Evolutionary conservation across 257 asterid species (phyloP), one percentile per base, ranked within the genome.

Genomic region (Lavandula angustifolia): DNA sequence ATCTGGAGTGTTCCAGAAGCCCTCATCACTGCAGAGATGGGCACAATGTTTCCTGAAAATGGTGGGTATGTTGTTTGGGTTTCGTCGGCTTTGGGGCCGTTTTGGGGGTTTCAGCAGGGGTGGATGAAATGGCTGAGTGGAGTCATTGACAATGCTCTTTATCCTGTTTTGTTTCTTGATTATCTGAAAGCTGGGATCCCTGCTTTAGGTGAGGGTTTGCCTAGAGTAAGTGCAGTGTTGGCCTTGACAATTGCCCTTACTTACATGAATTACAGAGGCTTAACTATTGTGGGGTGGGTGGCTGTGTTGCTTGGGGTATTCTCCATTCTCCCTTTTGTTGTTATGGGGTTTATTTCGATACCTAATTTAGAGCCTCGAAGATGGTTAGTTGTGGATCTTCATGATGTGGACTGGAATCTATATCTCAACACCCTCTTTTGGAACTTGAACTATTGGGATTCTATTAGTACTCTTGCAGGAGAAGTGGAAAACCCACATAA

Each of bases 121-220:
- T 83, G 89, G 89, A 71, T 83, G 82, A 83, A 83, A 71, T 83
- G 89, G 89, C 66, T 83, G 43, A 83, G 89, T 68, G 89, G 89
- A 44, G 89, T 83, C 0, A 82, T 82, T 8, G 88, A 80, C 17
- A 82, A 82, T 41, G 85, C 88, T 42, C 81, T 82, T 43, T 82
- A 83, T 42, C 89, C 89, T 1, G 82, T 80, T 1, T 14, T 83
- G 47, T 83, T 83, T 63, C 80, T 83, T 0, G 89, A 83, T 74
- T 83, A 80, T 71, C 72, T 83, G 4, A 83, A 80, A 43, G 78
- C 89, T 0, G 89, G 74, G n/a, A 35, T 83, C 29, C 89, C 89
- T 6, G 89, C 78, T 2, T 43, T 83, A 38, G 82, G 75, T 32
- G 79, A 73, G 11, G 86, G 89, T 34, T 49, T 76, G 60, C 86